phyloP scores from a whole-genome alignment of 768 basidiomycete genomes.

The Tulasnella calospora region DNA sequence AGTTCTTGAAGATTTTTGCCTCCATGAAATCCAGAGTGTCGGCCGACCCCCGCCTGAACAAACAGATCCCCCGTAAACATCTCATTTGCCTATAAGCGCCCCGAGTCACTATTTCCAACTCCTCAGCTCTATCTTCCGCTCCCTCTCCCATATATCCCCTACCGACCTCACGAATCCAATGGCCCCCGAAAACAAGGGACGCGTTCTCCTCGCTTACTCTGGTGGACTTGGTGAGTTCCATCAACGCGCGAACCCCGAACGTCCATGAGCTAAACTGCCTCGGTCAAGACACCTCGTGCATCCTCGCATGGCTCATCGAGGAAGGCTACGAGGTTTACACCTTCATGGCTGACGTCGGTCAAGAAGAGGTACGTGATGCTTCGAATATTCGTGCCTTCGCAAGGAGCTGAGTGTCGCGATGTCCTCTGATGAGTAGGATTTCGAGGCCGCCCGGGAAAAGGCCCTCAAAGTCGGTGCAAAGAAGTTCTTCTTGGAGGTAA shows the following conservation, averaged over 20 bases:
- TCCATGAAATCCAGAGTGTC: background rate
- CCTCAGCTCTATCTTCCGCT: background rate
- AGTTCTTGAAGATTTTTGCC: background rate
- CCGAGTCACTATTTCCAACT: background rate
- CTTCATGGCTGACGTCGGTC: slow-evolving; percentile 95
- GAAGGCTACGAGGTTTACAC: slow-evolving; percentile 95
- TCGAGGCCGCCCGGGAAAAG: slow-evolving; percentile 83
- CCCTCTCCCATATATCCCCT: background rate
- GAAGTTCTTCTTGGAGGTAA: slow-evolving; percentile 87
- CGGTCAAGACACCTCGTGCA: slow-evolving; percentile 82
- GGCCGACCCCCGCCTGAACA: background rate
- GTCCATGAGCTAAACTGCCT: background rate
- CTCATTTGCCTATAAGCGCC: slow-evolving; percentile 1
- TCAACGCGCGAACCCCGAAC: background rate
- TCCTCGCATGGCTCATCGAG: slow-evolving; percentile 98
- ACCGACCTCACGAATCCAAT: background rate
- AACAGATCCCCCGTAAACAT: slow-evolving; percentile 1
- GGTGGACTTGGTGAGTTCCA: slow-evolving; percentile 84
- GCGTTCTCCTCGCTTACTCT: slow-evolving; percentile 95
- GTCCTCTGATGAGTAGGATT: slow-evolving; percentile 57
- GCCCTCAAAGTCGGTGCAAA: slow-evolving; percentile 89
- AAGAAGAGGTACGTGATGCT: slow-evolving; percentile 62
- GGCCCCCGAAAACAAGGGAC: slow-evolving; percentile 49
- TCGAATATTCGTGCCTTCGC: background rate
- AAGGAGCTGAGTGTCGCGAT: background rate